Evolutionary conservation across 2,329 filamentous ascomycete genomes (phyloP), one percentile per base, ranked within the genome.

Genomic region (Coniochaeta ligniaria): DNA sequence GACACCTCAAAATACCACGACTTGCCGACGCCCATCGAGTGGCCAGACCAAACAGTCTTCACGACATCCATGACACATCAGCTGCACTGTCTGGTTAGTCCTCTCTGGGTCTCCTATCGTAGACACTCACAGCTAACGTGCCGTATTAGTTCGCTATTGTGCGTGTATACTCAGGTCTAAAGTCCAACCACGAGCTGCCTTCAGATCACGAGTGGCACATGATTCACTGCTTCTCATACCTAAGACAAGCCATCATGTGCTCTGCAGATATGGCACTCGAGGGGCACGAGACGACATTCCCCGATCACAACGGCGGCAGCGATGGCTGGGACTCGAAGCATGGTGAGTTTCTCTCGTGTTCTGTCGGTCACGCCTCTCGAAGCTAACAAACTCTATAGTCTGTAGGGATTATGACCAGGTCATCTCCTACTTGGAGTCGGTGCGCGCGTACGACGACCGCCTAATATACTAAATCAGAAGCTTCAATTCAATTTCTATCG

Each of bases 281-380:
- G 68, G 76, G 76, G 38, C 72, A 74, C 16, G 76, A 78, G 66
- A 79, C 77, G 2, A 79, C 77, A 1, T 79, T 79, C 61, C 76
- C 76, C 1, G 75, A 78, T 61, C 71, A 78, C 64, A 79, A 78
- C 57, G 74, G 74, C 12, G 77, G 77, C 2, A 76, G 74, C 2
- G 77, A 79, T 60, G 77, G 77, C 7, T 79, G 77, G 77, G 76
- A 79, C 60, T 76, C 75, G 1, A 78, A 76, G 67, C 77, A 79
- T 63, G 70, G 74, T 75, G 65, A 64, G 73, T 66, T 50, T 17
- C n/a, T 54, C 9, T 17, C 31, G 31, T 26, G 45, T 38, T 16
- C 31, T 1, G 9, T 26, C 17, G 0, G n/a, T 12, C 1, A 1
- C 17, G 14, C n/a, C 41, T 20, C 2, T 20, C 45, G 14, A 4